Base-by-base conservation (phyloP, 805 yeast genomes). In the Candida chilensis region DNA sequence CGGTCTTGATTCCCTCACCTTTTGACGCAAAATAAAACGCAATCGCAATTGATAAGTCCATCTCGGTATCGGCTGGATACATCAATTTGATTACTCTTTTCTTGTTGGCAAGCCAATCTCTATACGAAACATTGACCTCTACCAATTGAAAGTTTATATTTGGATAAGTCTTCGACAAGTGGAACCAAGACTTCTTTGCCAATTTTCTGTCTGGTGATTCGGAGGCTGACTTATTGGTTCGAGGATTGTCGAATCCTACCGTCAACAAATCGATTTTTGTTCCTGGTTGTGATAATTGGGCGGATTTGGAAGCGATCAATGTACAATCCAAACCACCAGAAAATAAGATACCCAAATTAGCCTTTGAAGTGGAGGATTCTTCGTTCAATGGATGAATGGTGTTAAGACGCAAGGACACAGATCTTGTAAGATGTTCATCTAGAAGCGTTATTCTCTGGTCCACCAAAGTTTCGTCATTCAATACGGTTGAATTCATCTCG, bases 281-380 rank as follows among this genome's bases (percentile, higher is more conserved):
- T 21, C 52, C 46, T 34, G 41, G 25, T 31, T 32, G 20, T 13
- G 49, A 57, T 39, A 34, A 48, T 37, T 33, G 54, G 4, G 52
- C 71, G 27, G 64, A 53, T 3, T 79, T 29, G 0, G 76, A 72
- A 0, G 94, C 87, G 16, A 92, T 45, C 1, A 90, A 54, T 0
- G 96, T 79, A 50, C 98, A 92, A 47, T 92, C 99, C 4, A 92
- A 60, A 0, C 99, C 99, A 2, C 99, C 99, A 27, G 96, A 85
- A 47, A 88, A 92, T 19, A 92, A 53, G 0, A 92, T 60, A 0
- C 82, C 81, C 26, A 78, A 52, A 5, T 52, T 50, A 1, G 60
- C 49, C 14, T 15, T 15, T 14, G 56, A 50, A 7, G 47, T 44
- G 29, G 55, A 48, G 26, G 50, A 50, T 0, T 48, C 38, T 8